A percentile compares a stretch with the other conserved stretches of the same genome.
phyloP scores from a whole-genome alignment of 2,329 filamentous ascomycete genomes.

The Curvularia spicifera region DNA sequence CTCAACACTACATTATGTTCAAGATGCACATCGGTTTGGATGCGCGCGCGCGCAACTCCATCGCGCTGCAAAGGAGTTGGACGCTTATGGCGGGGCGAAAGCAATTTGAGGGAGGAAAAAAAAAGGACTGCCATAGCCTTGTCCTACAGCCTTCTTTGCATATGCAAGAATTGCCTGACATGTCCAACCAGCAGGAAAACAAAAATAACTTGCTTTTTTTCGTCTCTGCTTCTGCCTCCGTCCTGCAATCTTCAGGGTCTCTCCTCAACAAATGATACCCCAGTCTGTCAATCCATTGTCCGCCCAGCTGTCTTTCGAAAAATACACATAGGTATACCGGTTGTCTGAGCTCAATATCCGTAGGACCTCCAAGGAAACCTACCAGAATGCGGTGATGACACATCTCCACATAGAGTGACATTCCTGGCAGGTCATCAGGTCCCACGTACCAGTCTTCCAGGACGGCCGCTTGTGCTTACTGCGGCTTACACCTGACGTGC shows the following conservation, averaged over 20 bases:
- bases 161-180: conserved; percentile 13
- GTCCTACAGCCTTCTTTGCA: conserved; percentile 16
- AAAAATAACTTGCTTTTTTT: conserved; percentile 24
- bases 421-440: conserved; percentile 8
- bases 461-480: conserved; percentile 31
- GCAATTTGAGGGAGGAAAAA: no score
- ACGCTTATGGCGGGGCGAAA: conserved; percentile 13
- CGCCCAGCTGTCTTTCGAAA: conserved; percentile 5
- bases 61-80: not conserved
- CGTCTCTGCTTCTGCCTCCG: conserved; percentile 2
- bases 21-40: not conserved
- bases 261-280: conserved; percentile 7
- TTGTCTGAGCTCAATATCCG: conserved; percentile 1
- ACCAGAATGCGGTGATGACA: conserved; percentile 5
- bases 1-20: not conserved
- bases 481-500: conserved; percentile 37
- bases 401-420: conserved; percentile 3
- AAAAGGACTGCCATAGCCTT: not conserved
- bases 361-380: conserved; percentile 3
- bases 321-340: not conserved
- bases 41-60: conserved; percentile 3
- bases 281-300: conserved; percentile 2
- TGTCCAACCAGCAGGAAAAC: conserved; percentile 7
- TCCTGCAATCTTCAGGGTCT: conserved; percentile 14
- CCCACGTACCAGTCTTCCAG: conserved; percentile 26